Evolutionary conservation across 2,329 filamentous ascomycete genomes (phyloP), one percentile per base, ranked within the genome.

Genomic region (Hypoxylon sp.): DNA sequence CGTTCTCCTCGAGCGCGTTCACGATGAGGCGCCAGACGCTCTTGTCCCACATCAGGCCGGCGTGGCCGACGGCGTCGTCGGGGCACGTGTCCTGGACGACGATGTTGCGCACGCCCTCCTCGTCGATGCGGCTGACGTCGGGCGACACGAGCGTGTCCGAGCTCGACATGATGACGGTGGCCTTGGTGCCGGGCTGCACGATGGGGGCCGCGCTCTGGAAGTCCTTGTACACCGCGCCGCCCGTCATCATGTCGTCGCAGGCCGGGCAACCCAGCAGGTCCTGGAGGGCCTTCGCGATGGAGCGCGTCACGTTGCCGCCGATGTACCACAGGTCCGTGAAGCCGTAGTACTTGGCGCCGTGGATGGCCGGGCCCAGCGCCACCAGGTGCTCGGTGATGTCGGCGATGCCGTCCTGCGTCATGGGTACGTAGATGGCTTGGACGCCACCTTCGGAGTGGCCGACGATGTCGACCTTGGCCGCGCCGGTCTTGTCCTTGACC

Each of bases 401-500:
- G 6, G 69, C 50, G 48, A 69, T 63, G 6, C 67, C 68, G 15
- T 35, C 46, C 52, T 71, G 67, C 45, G 68, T 67, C 62, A 70
- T 55, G 1, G 69, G 69, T 24, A 70, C 67, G 58, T 68, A 69
- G 27, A 79, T 64, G 1, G 72, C 53, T 55, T 77, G 75, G 51
- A 78, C 76, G 4, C 69, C 77, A 38, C 77, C 77, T 62, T 79
- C 77, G 2, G 76, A 78, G 62, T 79, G 76, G 6, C 77, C 77
- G 13, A 79, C 74, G 0, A 78, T 55, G 50, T 78, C 72, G 24
- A 79, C 67, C 45, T 75, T 76, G n/a, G 50, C 38, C 3, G 73
- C 72, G 8, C 72, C 73, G 2, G 76, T 76, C 55, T 71, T 68
- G 4, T 67, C 48, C 13, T 64, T 58, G 0, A 79, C 75, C 33